Evolutionary conservation across 208 protist species (phyloP).

Genomic region (Crithidia expoeki): DNA sequence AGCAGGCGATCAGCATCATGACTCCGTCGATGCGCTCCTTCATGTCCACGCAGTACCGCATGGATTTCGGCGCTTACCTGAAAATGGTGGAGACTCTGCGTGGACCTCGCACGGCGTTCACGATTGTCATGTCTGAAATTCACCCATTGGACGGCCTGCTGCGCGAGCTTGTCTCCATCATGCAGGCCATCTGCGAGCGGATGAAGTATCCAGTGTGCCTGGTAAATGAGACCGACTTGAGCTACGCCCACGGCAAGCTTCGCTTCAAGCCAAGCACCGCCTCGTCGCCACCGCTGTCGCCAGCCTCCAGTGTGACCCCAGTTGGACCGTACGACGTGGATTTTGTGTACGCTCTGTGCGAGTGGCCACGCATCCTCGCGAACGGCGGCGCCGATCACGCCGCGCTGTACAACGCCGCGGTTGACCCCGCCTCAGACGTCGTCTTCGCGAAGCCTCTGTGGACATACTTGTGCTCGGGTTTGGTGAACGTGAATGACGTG

Average conservation of each 20-base stretch:
- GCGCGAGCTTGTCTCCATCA: slow-evolving; percentile 39
- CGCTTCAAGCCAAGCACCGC: slow-evolving; percentile 18
- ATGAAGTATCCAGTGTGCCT: slow-evolving; percentile 62
- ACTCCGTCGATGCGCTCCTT: slow-evolving; percentile 37
- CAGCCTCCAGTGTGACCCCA: slow-evolving; percentile 12
- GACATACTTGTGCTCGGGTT: slow-evolving; percentile 58
- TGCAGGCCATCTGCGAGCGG: slow-evolving; percentile 47
- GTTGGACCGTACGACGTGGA: slow-evolving; percentile 43
- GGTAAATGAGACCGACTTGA: slow-evolving; percentile 53
- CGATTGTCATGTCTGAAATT: slow-evolving; percentile 44
- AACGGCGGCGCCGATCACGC: slow-evolving; percentile 30
- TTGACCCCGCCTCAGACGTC: slow-evolving; percentile 57
- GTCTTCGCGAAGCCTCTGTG: slow-evolving; percentile 81
- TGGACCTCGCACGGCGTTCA: slow-evolving; percentile 63
- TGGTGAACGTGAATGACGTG: slow-evolving; percentile 34
- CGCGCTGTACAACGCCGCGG: slow-evolving; percentile 56
- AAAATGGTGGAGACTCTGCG: slow-evolving; percentile 50
- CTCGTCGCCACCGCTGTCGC: slow-evolving; percentile 19
- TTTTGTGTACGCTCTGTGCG: slow-evolving; percentile 59
- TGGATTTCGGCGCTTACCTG: slow-evolving; percentile 63
- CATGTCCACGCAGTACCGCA: slow-evolving; percentile 37
- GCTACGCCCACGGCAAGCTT: slow-evolving; percentile 47
- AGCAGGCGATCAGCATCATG: slow-evolving; percentile 16
- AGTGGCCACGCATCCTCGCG: slow-evolving; percentile 62
- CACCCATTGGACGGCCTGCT: slow-evolving; percentile 34